These are phyloP conservation scores for Colletotrichum karsti DNA, from an alignment of 2,329 filamentous ascomycete species.

Conservation along the genomic window DNA sequence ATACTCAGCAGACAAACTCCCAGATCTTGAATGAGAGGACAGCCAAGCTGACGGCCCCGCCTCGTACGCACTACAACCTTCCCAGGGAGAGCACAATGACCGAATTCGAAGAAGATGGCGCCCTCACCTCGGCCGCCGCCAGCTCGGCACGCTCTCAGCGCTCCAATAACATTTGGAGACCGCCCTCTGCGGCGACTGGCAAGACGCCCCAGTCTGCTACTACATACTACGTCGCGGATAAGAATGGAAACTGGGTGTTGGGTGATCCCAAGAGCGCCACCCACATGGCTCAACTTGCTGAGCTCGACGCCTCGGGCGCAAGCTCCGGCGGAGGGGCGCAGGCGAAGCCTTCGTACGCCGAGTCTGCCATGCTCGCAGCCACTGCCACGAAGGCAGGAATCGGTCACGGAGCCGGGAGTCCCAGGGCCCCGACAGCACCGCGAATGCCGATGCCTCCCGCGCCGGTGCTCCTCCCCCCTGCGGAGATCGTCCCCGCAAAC, in stretches of 20 bases:
- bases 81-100: slow-evolving; percentile 55
- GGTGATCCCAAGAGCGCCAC: slow-evolving; percentile 43
- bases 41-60: slow-evolving; percentile 27
- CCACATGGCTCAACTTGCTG: slow-evolving; percentile 34
- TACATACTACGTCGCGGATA: slow-evolving; percentile 60
- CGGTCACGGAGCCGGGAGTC: slow-evolving; percentile 26
- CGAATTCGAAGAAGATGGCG: slow-evolving; percentile 62
- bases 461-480: slow-evolving; percentile 34
- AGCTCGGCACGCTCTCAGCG: slow-evolving; percentile 35
- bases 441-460: slow-evolving; percentile 17
- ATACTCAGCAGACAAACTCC: slow-evolving; percentile 26
- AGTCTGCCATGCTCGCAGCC: slow-evolving; percentile 26
- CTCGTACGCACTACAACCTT: slow-evolving; percentile 20
- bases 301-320: slow-evolving; percentile 33
- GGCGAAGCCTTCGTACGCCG: slow-evolving; percentile 24
- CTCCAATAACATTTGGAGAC: slow-evolving; percentile 58
- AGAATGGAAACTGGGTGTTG: slow-evolving; percentile 62
- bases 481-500: slow-evolving; percentile 37
- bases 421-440: slow-evolving; percentile 10
- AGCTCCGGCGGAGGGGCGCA: slow-evolving; percentile 23
- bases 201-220: slow-evolving; percentile 52
- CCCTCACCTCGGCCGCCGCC: slow-evolving; percentile 34
- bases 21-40: slow-evolving; percentile 21
- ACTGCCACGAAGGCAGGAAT: slow-evolving; percentile 31
- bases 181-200: slow-evolving; percentile 44